Conservation (phyloP, 78 protist genomes). For the Planoprotostelium fungivorum region DNA sequence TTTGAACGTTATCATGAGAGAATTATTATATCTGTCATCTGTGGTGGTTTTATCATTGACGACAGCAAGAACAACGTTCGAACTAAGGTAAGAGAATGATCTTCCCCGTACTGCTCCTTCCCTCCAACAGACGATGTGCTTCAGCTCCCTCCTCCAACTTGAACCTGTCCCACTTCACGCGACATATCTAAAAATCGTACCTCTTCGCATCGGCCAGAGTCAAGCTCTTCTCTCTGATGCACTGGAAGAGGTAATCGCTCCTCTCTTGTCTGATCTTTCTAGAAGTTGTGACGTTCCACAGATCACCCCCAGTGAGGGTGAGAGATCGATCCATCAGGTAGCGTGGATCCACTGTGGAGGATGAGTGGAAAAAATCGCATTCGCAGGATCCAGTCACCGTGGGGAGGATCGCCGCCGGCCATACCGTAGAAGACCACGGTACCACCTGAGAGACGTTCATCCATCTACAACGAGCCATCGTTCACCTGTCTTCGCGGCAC, state of each 20-base stretch:
- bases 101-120: background rate
- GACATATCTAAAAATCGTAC: background rate
- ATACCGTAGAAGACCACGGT: slow-evolving; percentile 6
- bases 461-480: too few relatives aligned
- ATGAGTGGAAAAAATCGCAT: too few relatives aligned
- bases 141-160: background rate
- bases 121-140: background rate
- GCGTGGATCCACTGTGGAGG: slow-evolving; percentile 2
- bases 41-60: too few relatives aligned
- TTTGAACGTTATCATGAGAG: too few relatives aligned
- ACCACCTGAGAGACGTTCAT: background rate
- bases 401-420: slow-evolving; percentile 12
- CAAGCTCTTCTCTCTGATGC: background rate
- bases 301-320: slow-evolving; percentile 1
- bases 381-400: background rate
- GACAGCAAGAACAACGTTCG: too few relatives aligned
- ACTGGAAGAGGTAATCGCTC: background rate
- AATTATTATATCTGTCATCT: too few relatives aligned
- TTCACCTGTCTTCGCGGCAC: background rate
- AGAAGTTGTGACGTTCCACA: background rate
- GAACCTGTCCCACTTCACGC: background rate
- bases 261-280: background rate
- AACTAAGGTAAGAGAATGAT: background rate
- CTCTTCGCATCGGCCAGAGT: background rate
- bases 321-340: slow-evolving; percentile 1